Evolutionary conservation across 257 asterid species (phyloP), one percentile per base, ranked within the genome.

Genomic region (Primulina tabacum): DNA sequence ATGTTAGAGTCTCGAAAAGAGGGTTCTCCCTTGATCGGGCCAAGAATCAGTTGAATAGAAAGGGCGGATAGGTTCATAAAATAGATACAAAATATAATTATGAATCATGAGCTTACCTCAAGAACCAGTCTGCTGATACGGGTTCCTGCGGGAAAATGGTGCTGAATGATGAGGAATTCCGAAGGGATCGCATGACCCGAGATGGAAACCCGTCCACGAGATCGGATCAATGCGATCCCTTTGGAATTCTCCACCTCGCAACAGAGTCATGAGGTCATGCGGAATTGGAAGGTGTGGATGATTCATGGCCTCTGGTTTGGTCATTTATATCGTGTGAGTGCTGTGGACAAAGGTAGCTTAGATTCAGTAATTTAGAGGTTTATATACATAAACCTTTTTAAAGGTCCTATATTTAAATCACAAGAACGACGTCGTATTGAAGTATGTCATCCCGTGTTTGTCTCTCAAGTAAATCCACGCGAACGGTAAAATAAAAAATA

Each of bases 141-240:
- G 30, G 30, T 28, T 28, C 4, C 55, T 16, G 55, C 18, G 0
- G 55, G 55, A 47, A 16, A 16, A 16, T 14, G 57, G 57, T 50
- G 57, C 57, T 5, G 20, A 50, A 4, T 50, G 57, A 50, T 17
- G 57, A 17, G 57, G 57, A 50, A 50, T 50, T 50, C 57, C 57
- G 57, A 50, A 50, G 57, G 57, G 21, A 50, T 4, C 57, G 57
- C 57, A 50, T 50, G 57, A 50, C 21, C 57, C 57, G 20, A 50
- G 21, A 14, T 50, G 0, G 21, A 17, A 50, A 50, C 6, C 3
- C 8, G 20, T 50, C 2, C 0, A 14, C 7, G 18, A 47, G 18
- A 47, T 47, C 20, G 21, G 57, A 50, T 50, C 57, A 50, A 50
- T 50, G 57, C 57, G 57, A 50, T 50, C 57, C 57, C 57, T 50